Percentiles rank a stretch among this genome's conserved stretches.
These are phyloP conservation scores for Hibiscus mutabilis DNA, from an alignment of 345 rosid species.

Conservation along the genomic window DNA sequence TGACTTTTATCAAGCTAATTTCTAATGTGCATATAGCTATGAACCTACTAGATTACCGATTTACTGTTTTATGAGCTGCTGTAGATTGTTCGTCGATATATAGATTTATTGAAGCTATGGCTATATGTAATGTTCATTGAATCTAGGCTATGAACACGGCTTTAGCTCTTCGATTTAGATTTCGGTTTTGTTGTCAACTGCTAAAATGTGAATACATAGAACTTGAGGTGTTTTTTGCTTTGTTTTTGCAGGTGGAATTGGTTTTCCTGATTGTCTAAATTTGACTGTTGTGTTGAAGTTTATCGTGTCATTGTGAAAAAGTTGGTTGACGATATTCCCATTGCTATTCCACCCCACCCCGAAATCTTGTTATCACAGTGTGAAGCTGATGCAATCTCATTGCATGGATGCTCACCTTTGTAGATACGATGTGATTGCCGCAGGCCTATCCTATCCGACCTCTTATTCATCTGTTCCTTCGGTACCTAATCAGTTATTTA, in stretches of 20 bases:
- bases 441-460: constrained; percentile 34
- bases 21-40: not conserved
- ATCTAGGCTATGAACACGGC: not conserved
- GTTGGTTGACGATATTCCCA: not conserved
- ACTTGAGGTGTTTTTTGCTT: not conserved
- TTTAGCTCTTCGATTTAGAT: constrained; percentile 3
- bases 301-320: not conserved
- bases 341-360: not conserved
- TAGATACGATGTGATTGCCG: constrained; percentile 30
- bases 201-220: not conserved
- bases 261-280: constrained; percentile 1
- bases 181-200: not conserved
- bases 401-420: constrained; percentile 45
- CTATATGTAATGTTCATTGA: not conserved
- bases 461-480: constrained; percentile 32
- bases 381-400: constrained; percentile 22
- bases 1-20: not conserved
- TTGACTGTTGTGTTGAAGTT: constrained; percentile 3
- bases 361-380: not conserved
- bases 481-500: constrained; percentile 27
- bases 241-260: constrained; percentile 23
- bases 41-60: not conserved
- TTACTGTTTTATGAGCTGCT: not conserved
- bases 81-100: not conserved
- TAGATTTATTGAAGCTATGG: not conserved